A percentile compares a stretch with the other conserved stretches of the same genome.
phyloP scores from a whole-genome alignment of 2,329 filamentous ascomycete species.

The Aspergillus caelatus region DNA sequence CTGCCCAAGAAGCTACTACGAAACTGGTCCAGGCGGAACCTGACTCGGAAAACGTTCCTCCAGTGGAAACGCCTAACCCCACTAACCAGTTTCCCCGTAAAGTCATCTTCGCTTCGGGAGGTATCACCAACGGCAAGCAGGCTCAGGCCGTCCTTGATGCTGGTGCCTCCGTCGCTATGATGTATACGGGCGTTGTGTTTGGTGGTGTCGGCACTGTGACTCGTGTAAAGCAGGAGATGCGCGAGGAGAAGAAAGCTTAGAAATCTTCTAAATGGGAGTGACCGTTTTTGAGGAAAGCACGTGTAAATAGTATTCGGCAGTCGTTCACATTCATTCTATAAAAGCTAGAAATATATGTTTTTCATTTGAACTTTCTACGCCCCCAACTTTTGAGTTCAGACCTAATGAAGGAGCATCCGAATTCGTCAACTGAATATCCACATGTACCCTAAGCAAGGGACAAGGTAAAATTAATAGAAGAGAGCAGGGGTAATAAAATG shows the following conservation, averaged over 20 bases:
- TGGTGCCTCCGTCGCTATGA: conserved; percentile 86
- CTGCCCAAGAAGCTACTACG: conserved; percentile 14
- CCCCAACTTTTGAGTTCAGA: background rate
- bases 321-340: background rate
- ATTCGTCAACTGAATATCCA: background rate
- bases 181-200: conserved; percentile 79
- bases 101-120: conserved; percentile 90
- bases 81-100: conserved; percentile 52
- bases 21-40: conserved; percentile 24
- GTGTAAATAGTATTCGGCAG: conserved; percentile 2
- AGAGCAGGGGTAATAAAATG: background rate
- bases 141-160: conserved; percentile 81
- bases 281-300: background rate
- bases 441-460: background rate
- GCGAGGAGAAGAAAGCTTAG: conserved; percentile 34
- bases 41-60: conserved; percentile 22
- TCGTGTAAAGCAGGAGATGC: conserved; percentile 52
- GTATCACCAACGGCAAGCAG: conserved; percentile 85
- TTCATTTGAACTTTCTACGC: background rate
- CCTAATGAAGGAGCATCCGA: too few relatives aligned
- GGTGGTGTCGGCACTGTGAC: conserved; percentile 65
- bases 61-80: conserved; percentile 20
- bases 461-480: background rate
- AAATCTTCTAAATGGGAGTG: background rate
- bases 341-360: background rate